These are phyloP conservation scores for Cicer arietinum DNA, from an alignment of 306 rosid genomes.

Conservation along the genomic window DNA sequence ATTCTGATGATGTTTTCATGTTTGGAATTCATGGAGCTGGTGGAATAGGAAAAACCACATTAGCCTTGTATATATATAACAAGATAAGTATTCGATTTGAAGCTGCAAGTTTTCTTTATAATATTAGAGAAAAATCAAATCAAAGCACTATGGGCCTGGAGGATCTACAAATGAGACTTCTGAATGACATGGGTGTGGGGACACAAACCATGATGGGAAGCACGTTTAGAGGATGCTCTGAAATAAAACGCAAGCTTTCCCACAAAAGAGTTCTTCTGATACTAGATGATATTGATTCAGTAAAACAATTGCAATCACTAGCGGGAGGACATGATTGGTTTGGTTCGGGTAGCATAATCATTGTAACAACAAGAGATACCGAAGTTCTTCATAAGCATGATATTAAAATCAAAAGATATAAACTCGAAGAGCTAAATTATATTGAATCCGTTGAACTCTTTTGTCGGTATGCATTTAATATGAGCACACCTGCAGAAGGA, in stretches of 20 bases:
- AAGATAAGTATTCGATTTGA: background rate
- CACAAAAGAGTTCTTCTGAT: background rate
- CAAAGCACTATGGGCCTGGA: background rate
- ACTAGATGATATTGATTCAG: background rate
- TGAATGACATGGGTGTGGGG: background rate
- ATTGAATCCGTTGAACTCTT: conserved; percentile 1
- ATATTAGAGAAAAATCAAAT: background rate
- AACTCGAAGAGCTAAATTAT: background rate
- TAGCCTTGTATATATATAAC: background rate
- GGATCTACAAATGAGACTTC: background rate
- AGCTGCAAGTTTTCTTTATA: background rate
- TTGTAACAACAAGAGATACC: conserved; percentile 4
- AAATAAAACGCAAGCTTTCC: background rate
- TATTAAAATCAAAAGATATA: background rate
- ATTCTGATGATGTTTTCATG: background rate
- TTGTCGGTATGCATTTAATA: background rate
- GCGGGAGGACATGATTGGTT: background rate
- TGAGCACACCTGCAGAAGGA: background rate
- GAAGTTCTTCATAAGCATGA: background rate
- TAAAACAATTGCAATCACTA: background rate
- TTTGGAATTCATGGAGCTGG: background rate
- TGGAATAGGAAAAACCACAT: conserved; percentile 6
- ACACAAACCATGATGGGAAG: background rate
- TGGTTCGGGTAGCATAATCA: background rate
- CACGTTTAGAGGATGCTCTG: background rate